Base-by-base conservation (phyloP, 331 rosid species). In the Malus hybrid region DNA sequence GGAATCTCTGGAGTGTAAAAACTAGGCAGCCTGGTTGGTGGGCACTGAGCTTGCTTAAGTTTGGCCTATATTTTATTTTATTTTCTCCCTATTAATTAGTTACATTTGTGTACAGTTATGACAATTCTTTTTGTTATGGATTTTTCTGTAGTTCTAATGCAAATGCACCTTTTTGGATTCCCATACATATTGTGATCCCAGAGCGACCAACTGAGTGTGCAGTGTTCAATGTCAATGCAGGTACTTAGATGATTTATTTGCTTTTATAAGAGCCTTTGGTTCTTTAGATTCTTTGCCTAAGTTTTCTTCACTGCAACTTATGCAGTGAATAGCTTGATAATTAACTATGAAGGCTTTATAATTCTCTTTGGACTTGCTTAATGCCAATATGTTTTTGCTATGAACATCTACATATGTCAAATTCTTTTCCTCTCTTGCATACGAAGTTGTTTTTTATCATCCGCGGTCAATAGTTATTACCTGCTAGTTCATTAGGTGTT, bases 191-290 rank as follows among this genome's bases (percentile, higher is more conserved):
- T 71, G 93, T 93, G 82, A 88, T 88, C 80, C 98, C 98, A 29
- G 98, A 93, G 88, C 87, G 98, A 74, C 97, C 97, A 5, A 93
- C 98, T 30, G 98, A 93, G 84, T 88, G 90, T 80, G 91, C 89
- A 50, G 93, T 86, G 70, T 87, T 93, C 82, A 91, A 90, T 81
- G 95, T 91, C 84, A 86, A 80, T 66, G 98, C 97, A 81, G 97
- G 98, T 93, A 93, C 69, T 57, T 70, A 52, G 32, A 39, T 8
- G 65, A 64, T 61, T 44, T 63, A n/a, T 50, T 56, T 53, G 18
- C 63, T 46, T 26, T 79, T 20, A 14, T 26, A 32, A 46, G 42
- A 28, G 16, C 34, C 66, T 71, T 15, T 65, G 24, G 18, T 55
- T 24, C 34, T 55, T 78, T 39, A 34, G 71, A 5, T 66, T 22